Percentiles rank a stretch among this genome's conserved stretches.
These are phyloP conservation scores for Brassica cretica DNA, from an alignment of 345 rosid genomes.

Conservation along the genomic window DNA sequence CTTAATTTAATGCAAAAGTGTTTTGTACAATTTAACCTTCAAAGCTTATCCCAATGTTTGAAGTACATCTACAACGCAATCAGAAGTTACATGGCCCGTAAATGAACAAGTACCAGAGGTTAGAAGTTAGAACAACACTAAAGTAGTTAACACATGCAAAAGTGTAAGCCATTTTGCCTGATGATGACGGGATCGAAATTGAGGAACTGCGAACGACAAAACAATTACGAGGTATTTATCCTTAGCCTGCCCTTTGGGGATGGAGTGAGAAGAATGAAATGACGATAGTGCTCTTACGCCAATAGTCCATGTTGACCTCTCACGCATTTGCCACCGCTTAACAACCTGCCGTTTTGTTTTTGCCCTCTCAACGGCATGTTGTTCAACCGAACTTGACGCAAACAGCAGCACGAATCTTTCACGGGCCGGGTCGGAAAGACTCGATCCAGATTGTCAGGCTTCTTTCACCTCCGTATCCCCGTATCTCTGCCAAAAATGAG, in stretches of 20 bases:
- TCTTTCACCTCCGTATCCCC: constrained; percentile 24
- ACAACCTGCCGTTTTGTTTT: constrained; percentile 1
- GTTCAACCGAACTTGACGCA: background rate
- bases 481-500: constrained; percentile 29
- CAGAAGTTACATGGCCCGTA: background rate
- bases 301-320: background rate
- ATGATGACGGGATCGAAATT: constrained; percentile 33
- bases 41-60: background rate
- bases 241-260: background rate
- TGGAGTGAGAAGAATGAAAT: background rate
- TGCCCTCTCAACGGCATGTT: background rate
- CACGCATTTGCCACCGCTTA: background rate
- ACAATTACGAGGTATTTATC: background rate
- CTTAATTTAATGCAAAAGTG: background rate
- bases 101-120: background rate
- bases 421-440: constrained; percentile 16
- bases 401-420: constrained; percentile 6
- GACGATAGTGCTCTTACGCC: background rate
- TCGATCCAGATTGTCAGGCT: constrained; percentile 26
- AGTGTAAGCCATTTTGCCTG: background rate
- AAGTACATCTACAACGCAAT: background rate
- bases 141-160: background rate
- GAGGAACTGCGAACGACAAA: constrained; percentile 1
- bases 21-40: background rate
- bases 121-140: background rate